Evolutionary conservation across 148 eudicot genomes (phyloP), one percentile per base, ranked within the genome.

Genomic region (Rhododendron henanense): DNA sequence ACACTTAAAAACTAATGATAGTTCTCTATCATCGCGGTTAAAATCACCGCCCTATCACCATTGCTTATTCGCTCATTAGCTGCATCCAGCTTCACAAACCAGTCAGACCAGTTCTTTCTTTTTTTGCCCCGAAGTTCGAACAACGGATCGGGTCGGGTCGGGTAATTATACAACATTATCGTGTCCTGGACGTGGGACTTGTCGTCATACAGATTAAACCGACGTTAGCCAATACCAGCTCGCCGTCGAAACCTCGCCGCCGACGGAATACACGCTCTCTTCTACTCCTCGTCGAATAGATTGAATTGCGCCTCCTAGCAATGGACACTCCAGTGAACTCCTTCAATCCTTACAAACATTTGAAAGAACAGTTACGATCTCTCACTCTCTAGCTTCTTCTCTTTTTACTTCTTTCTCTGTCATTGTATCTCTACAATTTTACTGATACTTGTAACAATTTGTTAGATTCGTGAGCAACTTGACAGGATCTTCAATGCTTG

Each of bases 391-490:
- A 81, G 23, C 77, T 65, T 44, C 5, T 28, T 28, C 75, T 11
- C 37, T 69, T 11, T 10, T 25, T 3, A 0, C 13, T 10, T 67
- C 33, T 67, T 28, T 67, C 35, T 28, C 74, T 67, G 15, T 28
- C 74, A n/a, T 11, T 67, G 5, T 28, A 37, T 74, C 19, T 79
- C 21, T 78, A 45, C 28, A 67, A 80, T 59, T 81, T 85, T 57
- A 16, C 75, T 55, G 73, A 1, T 50, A 83, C 47, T 84, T 13
- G 35, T 28, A 84, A 9, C 81, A 25, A 48, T n/a, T 86, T 76
- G 16, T 44, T 89, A 97, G 98, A 88, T 97, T 96, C 65, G 98
- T 97, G 48, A 97, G 98, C 94, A 97, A 97, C 86, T 92, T 97
- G 85, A 90, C 92, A 0, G 98, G 99, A 87, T 95, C 97, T 71